Base-by-base conservation (phyloP, 1,139 yeast genomes). In the Blastobotrys capitulatus region DNA sequence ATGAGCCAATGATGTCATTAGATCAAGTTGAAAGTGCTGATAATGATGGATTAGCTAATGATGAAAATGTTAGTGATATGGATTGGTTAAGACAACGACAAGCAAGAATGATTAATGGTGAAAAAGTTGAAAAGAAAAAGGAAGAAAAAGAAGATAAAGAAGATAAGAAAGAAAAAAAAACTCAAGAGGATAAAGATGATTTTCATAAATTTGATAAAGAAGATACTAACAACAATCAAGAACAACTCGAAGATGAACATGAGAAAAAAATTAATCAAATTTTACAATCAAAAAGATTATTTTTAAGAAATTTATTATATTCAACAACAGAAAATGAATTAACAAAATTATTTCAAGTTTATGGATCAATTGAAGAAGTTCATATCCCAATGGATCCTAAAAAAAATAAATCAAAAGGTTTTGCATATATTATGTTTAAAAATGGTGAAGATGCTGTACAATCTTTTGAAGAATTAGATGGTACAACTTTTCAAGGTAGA, bases 401-500 rank as follows among this genome's bases (percentile, higher is more conserved):
- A 67, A 87, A 94, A 0, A 95, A 95, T 9, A 80, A 83, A 60
- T 84, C 96, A 1, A 92, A 92, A 67, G 99, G 99, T 0, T 88
- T 88, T 67, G 96, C 95, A 0, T 90, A 90, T 61, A 76, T 89
- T 10, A 83, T 84, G 64, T 92, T 86, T 64, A 69, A 67, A 25
- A 72, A 79, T 54, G 74, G 84, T 10, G 77, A 76, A 13, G 83
- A 84, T 61, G 98, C 98, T 0, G 80, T 84, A 0, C 64, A 71
- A 29, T 97, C 97, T 0, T 90, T 74, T 64, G 69, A 76, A 45
- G 77, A 76, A 10, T 72, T 90, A 49, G 98, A 92, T 66, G 89
- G 89, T 62, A 84, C 86, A 61, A 85, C 88, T 63, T 92, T 87
- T 72, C 97, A 92, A 69, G 98, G 99, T 48, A 80, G 99, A 59